Percentiles rank a stretch among this genome's conserved stretches.
phyloP scores from a whole-genome alignment of 176 grass and related monocot genomes.

The Luzula sylvatica region DNA sequence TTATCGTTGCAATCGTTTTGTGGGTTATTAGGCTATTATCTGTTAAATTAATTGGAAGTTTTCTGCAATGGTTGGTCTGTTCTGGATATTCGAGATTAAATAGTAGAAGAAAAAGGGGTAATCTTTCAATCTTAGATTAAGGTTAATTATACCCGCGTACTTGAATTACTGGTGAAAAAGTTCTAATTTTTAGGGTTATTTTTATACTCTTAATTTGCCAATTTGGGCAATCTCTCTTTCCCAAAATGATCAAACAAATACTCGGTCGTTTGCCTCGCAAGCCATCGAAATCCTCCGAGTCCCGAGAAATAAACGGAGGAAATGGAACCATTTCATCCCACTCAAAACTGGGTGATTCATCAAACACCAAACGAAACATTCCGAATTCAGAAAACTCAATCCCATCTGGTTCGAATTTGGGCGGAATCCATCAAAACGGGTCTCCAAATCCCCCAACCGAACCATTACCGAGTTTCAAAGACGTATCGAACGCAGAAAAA shows the following conservation, averaged over 20 bases:
- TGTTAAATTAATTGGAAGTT: neutral
- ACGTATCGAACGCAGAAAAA: conserved; percentile 66
- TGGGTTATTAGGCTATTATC: neutral
- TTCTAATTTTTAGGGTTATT: neutral
- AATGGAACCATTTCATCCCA: conserved; percentile 41
- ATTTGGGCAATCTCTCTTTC: conserved; percentile 3
- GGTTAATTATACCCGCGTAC: neutral
- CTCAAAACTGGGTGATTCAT: conserved; percentile 48
- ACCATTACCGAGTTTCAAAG: conserved; percentile 73
- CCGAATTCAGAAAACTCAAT: conserved; percentile 35
- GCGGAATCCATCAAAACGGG: conserved; percentile 32
- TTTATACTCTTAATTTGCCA: no score
- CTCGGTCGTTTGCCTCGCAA: conserved; percentile 73
- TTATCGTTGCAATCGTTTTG: conserved; percentile 1
- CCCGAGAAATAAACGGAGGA: conserved; percentile 36
- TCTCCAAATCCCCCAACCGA: conserved; percentile 38
- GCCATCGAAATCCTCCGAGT: conserved; percentile 58
- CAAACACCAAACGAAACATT: conserved; percentile 29
- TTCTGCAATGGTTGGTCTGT: conserved; percentile 17
- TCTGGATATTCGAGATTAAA: conserved; percentile 10
- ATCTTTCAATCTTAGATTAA: neutral
- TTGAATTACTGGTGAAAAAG: conserved; percentile 1
- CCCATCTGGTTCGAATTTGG: conserved; percentile 23
- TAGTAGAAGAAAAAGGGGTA: conserved; percentile 5
- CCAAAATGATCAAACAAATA: conserved; percentile 88